Evolutionary conservation across 208 protist genomes (phyloP).

Genomic region (Trypanosoma cruzi): DNA sequence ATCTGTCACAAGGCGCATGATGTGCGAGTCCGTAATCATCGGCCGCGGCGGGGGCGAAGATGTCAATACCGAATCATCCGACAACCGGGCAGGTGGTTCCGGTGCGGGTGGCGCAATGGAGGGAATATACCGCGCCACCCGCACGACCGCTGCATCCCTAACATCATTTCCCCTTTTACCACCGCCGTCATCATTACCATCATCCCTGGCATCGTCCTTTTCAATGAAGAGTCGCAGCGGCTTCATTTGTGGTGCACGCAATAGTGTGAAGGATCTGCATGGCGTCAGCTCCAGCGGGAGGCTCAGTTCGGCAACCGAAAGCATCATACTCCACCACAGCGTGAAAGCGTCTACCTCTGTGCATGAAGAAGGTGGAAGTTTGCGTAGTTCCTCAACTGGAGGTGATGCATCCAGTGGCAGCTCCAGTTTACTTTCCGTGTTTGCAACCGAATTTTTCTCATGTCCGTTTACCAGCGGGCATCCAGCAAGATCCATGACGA

Average conservation of each 20-base stretch:
- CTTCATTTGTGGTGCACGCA: constrained; percentile 26
- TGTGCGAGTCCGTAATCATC: constrained; percentile 42
- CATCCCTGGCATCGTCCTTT: neutral
- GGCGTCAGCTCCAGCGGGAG: constrained; percentile 54
- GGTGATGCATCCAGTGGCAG: constrained; percentile 34
- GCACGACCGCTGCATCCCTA: constrained; percentile 48
- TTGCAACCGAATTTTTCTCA: neutral
- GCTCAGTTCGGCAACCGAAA: constrained; percentile 40
- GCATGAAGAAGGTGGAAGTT: constrained; percentile 41
- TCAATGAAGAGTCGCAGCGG: constrained; percentile 40
- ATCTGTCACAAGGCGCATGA: constrained; percentile 38
- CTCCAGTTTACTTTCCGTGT: neutral
- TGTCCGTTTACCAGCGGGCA: constrained; percentile 35
- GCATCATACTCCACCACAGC: constrained; percentile 67
- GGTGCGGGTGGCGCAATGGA: constrained; percentile 53
- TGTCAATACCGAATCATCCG: neutral
- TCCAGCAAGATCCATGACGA: constrained; percentile 70
- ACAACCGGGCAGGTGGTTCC: constrained; percentile 21
- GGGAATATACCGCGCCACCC: constrained; percentile 51
- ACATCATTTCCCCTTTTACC: neutral
- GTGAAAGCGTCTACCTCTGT: constrained; percentile 67
- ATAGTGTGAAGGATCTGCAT: constrained; percentile 22
- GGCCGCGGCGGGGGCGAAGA: constrained; percentile 1
- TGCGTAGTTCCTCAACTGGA: constrained; percentile 41
- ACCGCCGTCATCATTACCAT: neutral